Evolutionary conservation across 2,329 filamentous ascomycete genomes (phyloP).

Genomic region (Kalmusia sp.): DNA sequence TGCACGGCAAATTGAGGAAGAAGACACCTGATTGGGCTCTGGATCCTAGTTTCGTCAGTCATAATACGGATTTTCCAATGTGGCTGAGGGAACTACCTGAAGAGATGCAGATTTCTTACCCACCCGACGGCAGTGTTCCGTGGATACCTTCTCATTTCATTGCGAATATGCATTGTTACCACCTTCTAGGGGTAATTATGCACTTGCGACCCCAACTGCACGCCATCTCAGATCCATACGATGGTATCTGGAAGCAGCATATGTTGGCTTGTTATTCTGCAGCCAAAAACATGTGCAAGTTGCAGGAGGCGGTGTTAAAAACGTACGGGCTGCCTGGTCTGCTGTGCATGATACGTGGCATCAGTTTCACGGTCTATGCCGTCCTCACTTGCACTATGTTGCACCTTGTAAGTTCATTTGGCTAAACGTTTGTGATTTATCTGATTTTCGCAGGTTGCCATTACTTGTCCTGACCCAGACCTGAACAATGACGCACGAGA

Average conservation of each 20-base stretch:
- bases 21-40: conserved; percentile 85
- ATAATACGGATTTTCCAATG: conserved; percentile 77
- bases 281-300: conserved; percentile 81
- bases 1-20: conserved; percentile 76
- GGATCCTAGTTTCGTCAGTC: conserved; percentile 80
- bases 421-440: conserved; percentile 7
- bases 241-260: conserved; percentile 84
- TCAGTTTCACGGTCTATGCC: conserved; percentile 94
- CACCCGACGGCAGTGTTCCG: conserved; percentile 78
- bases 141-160: conserved; percentile 88
- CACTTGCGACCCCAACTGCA: conserved; percentile 85
- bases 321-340: conserved; percentile 80
- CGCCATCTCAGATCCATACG: conserved; percentile 75
- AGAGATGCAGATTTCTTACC: conserved; percentile 80
- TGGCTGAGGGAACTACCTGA: conserved; percentile 80
- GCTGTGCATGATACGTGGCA: conserved; percentile 90
- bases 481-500: conserved; percentile 84
- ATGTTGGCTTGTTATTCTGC: conserved; percentile 86
- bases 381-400: conserved; percentile 91
- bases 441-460: conserved; percentile 72
- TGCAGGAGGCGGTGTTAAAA: conserved; percentile 83
- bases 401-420: conserved; percentile 74
- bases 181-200: conserved; percentile 84
- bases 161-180: conserved; percentile 89
- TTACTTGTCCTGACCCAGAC: conserved; percentile 91